Evolutionary conservation across 495 filamentous ascomycete species (phyloP).

Genomic region (Trichoderma gamsii): DNA sequence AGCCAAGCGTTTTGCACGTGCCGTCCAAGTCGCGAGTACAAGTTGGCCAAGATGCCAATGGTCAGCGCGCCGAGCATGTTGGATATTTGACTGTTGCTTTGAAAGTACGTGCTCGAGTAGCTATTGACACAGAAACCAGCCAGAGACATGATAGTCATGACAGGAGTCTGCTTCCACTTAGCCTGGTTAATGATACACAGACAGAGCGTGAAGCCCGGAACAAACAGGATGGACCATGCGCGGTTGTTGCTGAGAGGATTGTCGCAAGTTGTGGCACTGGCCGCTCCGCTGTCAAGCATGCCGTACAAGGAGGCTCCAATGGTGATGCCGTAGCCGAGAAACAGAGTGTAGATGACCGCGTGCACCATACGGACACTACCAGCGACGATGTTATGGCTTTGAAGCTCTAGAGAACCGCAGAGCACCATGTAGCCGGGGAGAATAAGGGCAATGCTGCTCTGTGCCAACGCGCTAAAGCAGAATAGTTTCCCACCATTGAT

Average conservation of each 20-base stretch:
- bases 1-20: constrained; percentile 26
- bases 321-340: constrained; percentile 95
- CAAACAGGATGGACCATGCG: constrained; percentile 66
- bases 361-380: constrained; percentile 95
- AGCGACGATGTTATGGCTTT: constrained; percentile 78
- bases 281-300: constrained; percentile 67
- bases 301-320: constrained; percentile 89
- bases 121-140: constrained; percentile 84
- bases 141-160: constrained; percentile 76
- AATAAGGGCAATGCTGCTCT: constrained; percentile 87
- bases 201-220: constrained; percentile 73
- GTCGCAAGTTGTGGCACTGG: constrained; percentile 63
- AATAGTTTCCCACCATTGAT: constrained; percentile 66
- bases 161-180: constrained; percentile 81
- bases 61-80: constrained; percentile 81
- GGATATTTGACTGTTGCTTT: constrained; percentile 71
- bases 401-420: constrained; percentile 79
- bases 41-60: constrained; percentile 79
- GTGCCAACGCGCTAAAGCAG: constrained; percentile 88
- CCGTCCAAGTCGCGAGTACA: constrained; percentile 73
- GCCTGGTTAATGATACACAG: constrained; percentile 83
- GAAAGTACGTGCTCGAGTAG: constrained; percentile 66
- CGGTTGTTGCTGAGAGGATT: constrained; percentile 48
- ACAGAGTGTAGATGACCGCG: constrained; percentile 89
- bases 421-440: constrained; percentile 67